These are phyloP conservation scores for Calophaca sinica DNA, from an alignment of 306 rosid genomes.

Conservation along the genomic window DNA sequence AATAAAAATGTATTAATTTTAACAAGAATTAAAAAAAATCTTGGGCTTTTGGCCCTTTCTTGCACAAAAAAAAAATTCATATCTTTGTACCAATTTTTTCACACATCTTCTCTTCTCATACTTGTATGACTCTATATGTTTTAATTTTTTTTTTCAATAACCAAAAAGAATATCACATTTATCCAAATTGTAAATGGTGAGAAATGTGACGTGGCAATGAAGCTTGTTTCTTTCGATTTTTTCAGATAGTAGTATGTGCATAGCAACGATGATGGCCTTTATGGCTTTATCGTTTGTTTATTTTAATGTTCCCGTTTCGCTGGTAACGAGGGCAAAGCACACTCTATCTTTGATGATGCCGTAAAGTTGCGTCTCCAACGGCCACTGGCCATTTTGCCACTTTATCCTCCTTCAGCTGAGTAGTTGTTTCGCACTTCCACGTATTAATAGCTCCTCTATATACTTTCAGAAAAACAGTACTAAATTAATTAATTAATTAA, in stretches of 20 bases:
- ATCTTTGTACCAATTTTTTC: no score
- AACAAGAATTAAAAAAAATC: no score
- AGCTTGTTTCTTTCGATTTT: no score
- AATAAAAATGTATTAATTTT: not conserved
- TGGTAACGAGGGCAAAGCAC: constrained; percentile 48
- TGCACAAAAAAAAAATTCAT: no score
- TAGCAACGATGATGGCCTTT: not conserved
- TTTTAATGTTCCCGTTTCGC: constrained; percentile 17
- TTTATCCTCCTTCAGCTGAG: constrained; percentile 26
- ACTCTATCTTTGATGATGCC: constrained; percentile 41
- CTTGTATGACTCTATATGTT: no score
- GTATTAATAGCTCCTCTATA: not conserved
- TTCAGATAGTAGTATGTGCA: no score
- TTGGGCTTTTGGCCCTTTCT: no score
- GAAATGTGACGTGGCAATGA: no score
- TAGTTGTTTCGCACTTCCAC: not conserved
- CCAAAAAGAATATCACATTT: no score
- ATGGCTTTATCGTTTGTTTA: not conserved
- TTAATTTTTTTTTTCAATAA: no score
- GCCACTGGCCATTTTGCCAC: constrained; percentile 23
- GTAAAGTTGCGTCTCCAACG: constrained; percentile 22
- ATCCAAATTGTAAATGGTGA: no score
- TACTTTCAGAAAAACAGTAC: not conserved
- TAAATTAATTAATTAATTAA: not conserved
- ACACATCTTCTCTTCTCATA: no score